phyloP scores from a whole-genome alignment of 257 asterid species.

The Plantago major region DNA sequence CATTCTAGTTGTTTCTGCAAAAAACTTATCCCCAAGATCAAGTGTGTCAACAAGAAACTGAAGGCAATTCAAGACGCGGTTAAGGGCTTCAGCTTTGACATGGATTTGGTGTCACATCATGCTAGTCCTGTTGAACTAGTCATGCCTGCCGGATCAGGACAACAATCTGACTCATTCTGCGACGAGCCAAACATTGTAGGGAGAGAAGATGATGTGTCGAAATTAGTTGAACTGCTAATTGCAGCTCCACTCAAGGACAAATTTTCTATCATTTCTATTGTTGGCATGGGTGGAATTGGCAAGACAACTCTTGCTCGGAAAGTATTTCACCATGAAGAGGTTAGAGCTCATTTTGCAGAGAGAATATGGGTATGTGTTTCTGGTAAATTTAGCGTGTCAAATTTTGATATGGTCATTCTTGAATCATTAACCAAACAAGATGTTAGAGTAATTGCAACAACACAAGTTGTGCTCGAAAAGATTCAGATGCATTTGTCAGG shows the following conservation, averaged over 20 bases:
- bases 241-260: neutral
- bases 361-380: constrained; percentile 25
- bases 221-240: neutral
- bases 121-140: neutral
- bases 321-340: constrained; percentile 1
- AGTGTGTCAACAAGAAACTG: constrained; percentile 5
- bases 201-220: neutral
- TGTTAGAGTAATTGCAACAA: neutral
- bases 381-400: constrained; percentile 6
- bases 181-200: neutral
- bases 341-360: neutral
- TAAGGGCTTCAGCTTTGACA: neutral
- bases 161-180: neutral
- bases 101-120: no score
- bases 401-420: constrained; percentile 13
- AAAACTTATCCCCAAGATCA: constrained; percentile 11
- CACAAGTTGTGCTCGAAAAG: constrained; percentile 5
- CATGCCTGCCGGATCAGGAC: neutral
- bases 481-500: neutral
- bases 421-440: neutral
- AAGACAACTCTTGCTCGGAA: constrained; percentile 21
- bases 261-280: neutral
- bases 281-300: neutral
- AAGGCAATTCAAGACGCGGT: neutral
- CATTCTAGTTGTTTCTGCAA: neutral